Base-by-base conservation (phyloP, 768 basidiomycete genomes). In the Termitomyces sp. region DNA sequence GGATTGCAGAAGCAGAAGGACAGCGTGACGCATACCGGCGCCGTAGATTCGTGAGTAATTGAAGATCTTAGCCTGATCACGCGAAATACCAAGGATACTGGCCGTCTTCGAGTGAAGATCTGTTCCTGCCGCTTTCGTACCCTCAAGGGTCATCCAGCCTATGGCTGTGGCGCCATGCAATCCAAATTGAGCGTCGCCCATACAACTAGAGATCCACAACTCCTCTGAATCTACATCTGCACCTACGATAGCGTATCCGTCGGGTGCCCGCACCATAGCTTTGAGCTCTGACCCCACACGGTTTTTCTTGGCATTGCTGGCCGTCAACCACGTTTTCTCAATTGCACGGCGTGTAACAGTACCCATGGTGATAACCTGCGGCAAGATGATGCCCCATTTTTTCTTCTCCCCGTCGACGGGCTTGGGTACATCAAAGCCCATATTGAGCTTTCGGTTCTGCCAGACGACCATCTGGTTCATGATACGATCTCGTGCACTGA, bases 221-320 rank as follows among this genome's bases (percentile, higher is more conserved):
- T 99, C 97, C 73, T 98, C 96, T 48, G 94, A 96, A 71, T 99
- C 97, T 24, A 99, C 97, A 69, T 99, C 97, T 0, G 97, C 97
- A 4, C 97, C 97, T 22, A 99, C 94, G 61, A 99, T 91, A 6
- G 89, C 84, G 69, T 96, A 97, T 1, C 97, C 95, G 0, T 84
- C 81, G 2, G 96, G 97, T 0, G 95, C 95, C 24, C 90, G 87
- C 9, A 99, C 87, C 95, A 98, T 97, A 3, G 95, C 92, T 70
- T 98, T 98, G 60, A 98, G 82, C 72, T 99, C 97, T 0, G 94
- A 97, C 1, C 96, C 96, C n/a, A 98, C 91, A 20, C 97, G 88
- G 63, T 97, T 96, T 74, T 86, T 87, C 79, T 98, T 99, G 2
- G 97, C 95, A 65, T 99, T 99, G 63, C 94, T 94, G 0, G 97